These are phyloP conservation scores for Lactarius akahatsu DNA, from an alignment of 768 basidiomycete species.

Conservation along the genomic window DNA sequence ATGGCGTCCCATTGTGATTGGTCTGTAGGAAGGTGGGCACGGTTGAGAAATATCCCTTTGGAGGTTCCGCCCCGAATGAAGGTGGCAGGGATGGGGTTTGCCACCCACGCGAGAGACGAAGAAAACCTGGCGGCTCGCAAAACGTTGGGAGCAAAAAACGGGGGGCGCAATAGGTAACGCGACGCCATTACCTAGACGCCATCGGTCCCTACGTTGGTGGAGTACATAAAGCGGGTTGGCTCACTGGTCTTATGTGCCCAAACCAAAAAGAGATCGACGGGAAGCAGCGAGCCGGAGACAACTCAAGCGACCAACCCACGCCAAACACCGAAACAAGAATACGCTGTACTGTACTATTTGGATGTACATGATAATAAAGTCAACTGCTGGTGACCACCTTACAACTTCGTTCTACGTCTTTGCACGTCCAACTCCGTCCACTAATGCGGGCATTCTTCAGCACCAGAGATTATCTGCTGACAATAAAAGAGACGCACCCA, in stretches of 20 bases:
- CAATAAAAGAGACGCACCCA: constrained; percentile 43
- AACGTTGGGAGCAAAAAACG: constrained; percentile 1
- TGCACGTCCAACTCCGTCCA: constrained; percentile 35
- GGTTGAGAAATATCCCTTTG: constrained; percentile 69
- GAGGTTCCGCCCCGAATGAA: constrained; percentile 77
- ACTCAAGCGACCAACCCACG: background rate
- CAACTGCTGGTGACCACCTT: background rate
- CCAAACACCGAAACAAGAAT: background rate
- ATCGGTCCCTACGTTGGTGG: constrained; percentile 2
- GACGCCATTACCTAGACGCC: constrained; percentile 15
- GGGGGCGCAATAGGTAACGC: background rate
- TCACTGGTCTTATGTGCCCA: constrained; percentile 10
- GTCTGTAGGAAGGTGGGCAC: constrained; percentile 50
- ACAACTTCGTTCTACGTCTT: constrained; percentile 22
- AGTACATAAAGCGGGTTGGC: constrained; percentile 8
- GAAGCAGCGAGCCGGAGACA: background rate
- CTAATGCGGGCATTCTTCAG: constrained; percentile 30
- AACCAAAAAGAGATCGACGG: background rate
- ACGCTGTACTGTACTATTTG: background rate
- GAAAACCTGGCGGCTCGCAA: constrained; percentile 4
- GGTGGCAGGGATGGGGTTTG: constrained; percentile 40
- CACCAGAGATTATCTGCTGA: background rate
- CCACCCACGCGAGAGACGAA: constrained; percentile 19
- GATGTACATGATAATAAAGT: background rate
- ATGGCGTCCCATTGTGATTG: constrained; percentile 55